Base-by-base conservation (phyloP, 345 rosid genomes). In the Eucalyptus tenuipes region DNA sequence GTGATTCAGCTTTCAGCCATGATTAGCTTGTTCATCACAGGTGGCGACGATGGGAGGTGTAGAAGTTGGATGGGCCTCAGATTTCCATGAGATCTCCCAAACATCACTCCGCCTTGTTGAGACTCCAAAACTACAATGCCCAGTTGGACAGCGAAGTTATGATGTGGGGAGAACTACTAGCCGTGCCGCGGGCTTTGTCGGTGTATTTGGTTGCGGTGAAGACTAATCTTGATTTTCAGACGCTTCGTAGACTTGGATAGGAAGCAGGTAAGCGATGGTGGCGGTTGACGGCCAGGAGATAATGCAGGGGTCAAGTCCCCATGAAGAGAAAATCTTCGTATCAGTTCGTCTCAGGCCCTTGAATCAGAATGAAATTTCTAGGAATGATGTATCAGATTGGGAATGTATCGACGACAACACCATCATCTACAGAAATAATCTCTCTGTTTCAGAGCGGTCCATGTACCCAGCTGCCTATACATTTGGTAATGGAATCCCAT, bases 301-400 rank as follows among this genome's bases (percentile, higher is more conserved):
- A 52, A 90, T 92, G 92, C 94, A 89, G 49, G 94, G 85, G 86
- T 87, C 93, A 4, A 91, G 91, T n/a, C 92, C 91, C 88, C 84
- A 89, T 9, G 92, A 87, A 80, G 99, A 98, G 93, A 98, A 92
- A 88, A 94, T 98, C 88, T 91, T 93, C 81, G 99, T 97, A 88
- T 96, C 98, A n/a, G 97, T 98, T 89, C 96, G 99, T 85, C 84
- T 98, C 90, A 92, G 99, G 93, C 99, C 98, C 88, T 89, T 98
- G 93, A 98, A 90, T 93, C 95, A 91, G 90, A 98, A 93, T 92
- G 99, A 98, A 91, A 93, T 89, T 90, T 92, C 93, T 42, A 94
- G 92, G 89, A 89, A 94, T 87, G 99, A 97, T 86, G 94, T 93
- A 29, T 94, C 94, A 7, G 99, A 98, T 92, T 98, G 99, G 99